A percentile compares a stretch with the other conserved stretches of the same genome.
These are phyloP conservation scores for Xylariales sp. DNA, from an alignment of 2,329 filamentous ascomycete species.

Conservation along the genomic window DNA sequence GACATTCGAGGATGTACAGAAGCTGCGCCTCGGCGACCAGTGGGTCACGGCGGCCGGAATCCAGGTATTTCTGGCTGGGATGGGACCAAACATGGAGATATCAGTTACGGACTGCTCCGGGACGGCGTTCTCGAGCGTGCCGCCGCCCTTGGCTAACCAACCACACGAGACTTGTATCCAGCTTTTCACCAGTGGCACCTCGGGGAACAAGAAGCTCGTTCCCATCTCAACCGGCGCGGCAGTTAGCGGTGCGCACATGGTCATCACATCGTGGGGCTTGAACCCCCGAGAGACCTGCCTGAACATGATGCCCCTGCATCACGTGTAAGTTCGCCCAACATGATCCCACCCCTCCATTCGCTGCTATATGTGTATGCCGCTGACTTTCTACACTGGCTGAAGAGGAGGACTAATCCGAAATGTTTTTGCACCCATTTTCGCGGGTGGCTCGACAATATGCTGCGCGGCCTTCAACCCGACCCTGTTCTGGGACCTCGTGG, in stretches of 20 bases:
- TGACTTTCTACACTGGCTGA: slow-evolving; percentile 4
- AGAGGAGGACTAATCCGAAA: slow-evolving; percentile 50
- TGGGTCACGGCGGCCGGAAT: slow-evolving; percentile 25
- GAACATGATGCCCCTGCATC: slow-evolving; percentile 58
- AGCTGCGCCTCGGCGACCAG: slow-evolving; percentile 27
- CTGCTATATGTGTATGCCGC: neutral
- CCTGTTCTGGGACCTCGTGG: slow-evolving; percentile 51
- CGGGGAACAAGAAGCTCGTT: slow-evolving; percentile 55
- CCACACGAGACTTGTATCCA: slow-evolving; percentile 45
- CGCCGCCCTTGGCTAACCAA: slow-evolving; percentile 28
- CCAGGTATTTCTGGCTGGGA: slow-evolving; percentile 32
- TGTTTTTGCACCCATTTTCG: slow-evolving; percentile 49
- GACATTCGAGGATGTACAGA: slow-evolving; percentile 31
- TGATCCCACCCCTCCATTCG: no score
- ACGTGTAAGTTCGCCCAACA: slow-evolving; percentile 46
- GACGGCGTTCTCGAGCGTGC: neutral
- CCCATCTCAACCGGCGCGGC: slow-evolving; percentile 47
- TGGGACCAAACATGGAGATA: slow-evolving; percentile 31
- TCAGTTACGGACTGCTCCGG: slow-evolving; percentile 13
- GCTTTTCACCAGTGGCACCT: slow-evolving; percentile 54
- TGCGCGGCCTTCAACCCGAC: slow-evolving; percentile 50
- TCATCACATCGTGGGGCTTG: slow-evolving; percentile 50
- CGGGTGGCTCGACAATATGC: slow-evolving; percentile 49
- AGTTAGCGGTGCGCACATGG: slow-evolving; percentile 44
- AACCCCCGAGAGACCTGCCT: slow-evolving; percentile 42